Evolutionary conservation across 2,329 filamentous ascomycete species (phyloP), one percentile per base, ranked within the genome.

Genomic region (Sphaerulina populicola): DNA sequence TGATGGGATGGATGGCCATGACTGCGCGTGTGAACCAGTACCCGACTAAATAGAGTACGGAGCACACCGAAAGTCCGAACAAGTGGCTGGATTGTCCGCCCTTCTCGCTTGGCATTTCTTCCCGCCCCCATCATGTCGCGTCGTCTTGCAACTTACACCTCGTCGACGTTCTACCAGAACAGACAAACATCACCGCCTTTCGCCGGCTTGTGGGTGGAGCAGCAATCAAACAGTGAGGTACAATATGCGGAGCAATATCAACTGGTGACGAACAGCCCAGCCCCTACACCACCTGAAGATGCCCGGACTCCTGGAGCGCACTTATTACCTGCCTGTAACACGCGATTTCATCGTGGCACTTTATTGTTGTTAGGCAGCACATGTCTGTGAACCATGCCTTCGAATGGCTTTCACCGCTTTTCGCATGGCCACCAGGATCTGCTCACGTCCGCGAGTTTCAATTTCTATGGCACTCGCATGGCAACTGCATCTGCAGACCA

Each of bases 401-500:
- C 56, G 33, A 60, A 56, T 55, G 58, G 61, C 59, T 74, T 75
- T 53, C 69, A 72, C 55, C 80, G 86, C 60, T 78, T 88, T 62
- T 79, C 82, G 54, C 82, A 88, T 67, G 83, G 83, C 60, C 85
- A 90, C 69, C 80, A 82, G 63, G 86, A 94, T 67, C 77, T 93
- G 40, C 86, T 94, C 46, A 83, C 90, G 58, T 85, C 88, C 49
- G 83, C 91, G 55, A 85, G 88, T 59, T 94, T 94, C 77, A 96
- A 96, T 69, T 83, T 83, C 59, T 94, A 94, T 68, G 91, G 90
- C 61, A 90, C 88, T 62, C 86, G 90, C 60, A 90, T 91, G 74
- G 86, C 90, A 38, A 93, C 89, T 2, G 89, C 88, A 31, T 93
- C 88, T 14, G 87, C 91, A 14, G 91, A 97, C 68, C 91, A 94